Base-by-base conservation (phyloP, 192 early-diverging fungal genomes). In the Dimargaris verticillata region DNA sequence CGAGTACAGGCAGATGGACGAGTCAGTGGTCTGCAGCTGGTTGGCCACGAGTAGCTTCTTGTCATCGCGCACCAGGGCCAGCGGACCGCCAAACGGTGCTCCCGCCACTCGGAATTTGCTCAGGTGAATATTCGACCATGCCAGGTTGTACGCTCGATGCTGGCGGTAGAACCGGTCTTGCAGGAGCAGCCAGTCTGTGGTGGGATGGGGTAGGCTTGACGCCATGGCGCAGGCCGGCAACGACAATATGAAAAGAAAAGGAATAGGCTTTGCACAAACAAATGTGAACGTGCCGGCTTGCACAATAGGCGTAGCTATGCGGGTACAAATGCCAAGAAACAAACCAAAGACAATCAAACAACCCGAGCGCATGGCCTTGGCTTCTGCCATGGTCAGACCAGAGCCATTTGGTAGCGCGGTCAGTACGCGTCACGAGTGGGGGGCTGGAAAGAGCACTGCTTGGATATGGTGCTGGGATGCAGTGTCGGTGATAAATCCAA, bases 51-150 rank as follows among this genome's bases (percentile, higher is more conserved):
- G 62, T 15, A 96, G 73, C 66, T 91, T 88, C 44, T 79, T 77
- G 68, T 95, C 92, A 62, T 95, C 88, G 28, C 93, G 80, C n/a
- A 95, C 83, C 70, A 95, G 78, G 6, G 96, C 96, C 28, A 93
- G 18, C 17, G 95, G 95, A 11, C 95, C 95, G 28, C 89, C 95
- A 77, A 85, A 92, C 5, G 88, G 85, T 24, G 92, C 87, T 2
- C 79, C 87, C 0, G 92, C 88, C 17, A 92, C 79, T 57, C 87
- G 75, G 67, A 78, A 88, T 61, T 88, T 88, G 12, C 80, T 80
- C 28, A 98, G 71, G 66, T 95, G 88, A 6, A 92, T 72, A n/a
- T 84, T 82, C 28, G 83, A 83, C 95, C 93, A 96, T 53, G 81
- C 68, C 84, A 96, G 81, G 18, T 83, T 66, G 65, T 99, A 99